Evolutionary conservation across 768 basidiomycete species (phyloP).

Genomic region (Lentinula sp.): DNA sequence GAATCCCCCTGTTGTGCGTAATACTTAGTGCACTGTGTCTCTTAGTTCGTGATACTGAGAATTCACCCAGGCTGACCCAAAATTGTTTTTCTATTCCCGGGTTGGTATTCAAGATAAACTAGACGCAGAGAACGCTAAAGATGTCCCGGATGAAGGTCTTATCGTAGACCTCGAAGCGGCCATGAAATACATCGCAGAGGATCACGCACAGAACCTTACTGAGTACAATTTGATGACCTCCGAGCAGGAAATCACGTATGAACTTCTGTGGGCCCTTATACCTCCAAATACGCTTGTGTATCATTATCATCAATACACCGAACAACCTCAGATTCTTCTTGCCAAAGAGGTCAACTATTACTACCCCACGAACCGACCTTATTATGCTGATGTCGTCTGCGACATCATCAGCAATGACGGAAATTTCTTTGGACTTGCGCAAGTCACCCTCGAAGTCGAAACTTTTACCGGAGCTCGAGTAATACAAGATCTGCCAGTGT

Average conservation of each 20-base stretch:
- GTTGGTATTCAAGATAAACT: slow-evolving; percentile 9
- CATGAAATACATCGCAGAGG: slow-evolving; percentile 12
- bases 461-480: slow-evolving; percentile 13
- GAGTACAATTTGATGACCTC: slow-evolving; percentile 10
- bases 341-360: slow-evolving; percentile 7
- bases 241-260: slow-evolving; percentile 3
- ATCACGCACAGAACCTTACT: slow-evolving; percentile 8
- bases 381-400: slow-evolving; percentile 2
- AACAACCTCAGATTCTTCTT: slow-evolving; percentile 9
- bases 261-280: neutral
- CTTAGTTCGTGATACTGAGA: neutral
- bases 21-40: too few relatives aligned
- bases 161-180: slow-evolving; percentile 13
- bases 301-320: slow-evolving; percentile 9
- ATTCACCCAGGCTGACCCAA: slow-evolving; percentile 8
- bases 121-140: slow-evolving; percentile 10
- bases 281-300: neutral
- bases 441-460: slow-evolving; percentile 6
- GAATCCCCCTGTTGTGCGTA: neutral
- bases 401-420: slow-evolving; percentile 15
- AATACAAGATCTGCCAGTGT: slow-evolving; percentile 13
- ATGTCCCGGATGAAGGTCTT: slow-evolving; percentile 8
- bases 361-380: neutral
- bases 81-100: slow-evolving; percentile 13
- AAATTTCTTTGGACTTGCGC: slow-evolving; percentile 11